Conservation (phyloP, 1,139 yeast species). For the Blastobotrys ciferrii region DNA sequence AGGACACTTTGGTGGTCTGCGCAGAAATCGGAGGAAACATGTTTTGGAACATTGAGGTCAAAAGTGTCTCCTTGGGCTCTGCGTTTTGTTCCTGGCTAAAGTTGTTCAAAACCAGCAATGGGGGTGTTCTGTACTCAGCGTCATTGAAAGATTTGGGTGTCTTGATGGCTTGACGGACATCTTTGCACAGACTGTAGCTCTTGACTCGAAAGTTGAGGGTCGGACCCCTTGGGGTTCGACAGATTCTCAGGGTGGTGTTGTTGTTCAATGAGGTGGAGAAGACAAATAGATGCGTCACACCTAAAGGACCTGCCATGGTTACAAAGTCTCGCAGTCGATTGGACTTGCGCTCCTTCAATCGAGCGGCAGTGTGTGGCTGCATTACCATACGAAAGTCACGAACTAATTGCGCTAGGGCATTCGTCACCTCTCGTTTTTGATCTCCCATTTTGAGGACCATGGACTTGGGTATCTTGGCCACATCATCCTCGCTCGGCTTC, state of each 20-base stretch:
- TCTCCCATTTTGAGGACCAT: constrained; percentile 90
- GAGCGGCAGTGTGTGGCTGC: constrained; percentile 97
- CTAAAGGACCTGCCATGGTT: constrained; percentile 96
- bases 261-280: constrained; percentile 83
- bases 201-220: constrained; percentile 78
- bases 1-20: constrained; percentile 73
- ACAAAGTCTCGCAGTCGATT: constrained; percentile 86
- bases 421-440: constrained; percentile 62
- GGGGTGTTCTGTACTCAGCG: constrained; percentile 70
- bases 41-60: constrained; percentile 90
- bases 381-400: constrained; percentile 82
- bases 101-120: constrained; percentile 87
- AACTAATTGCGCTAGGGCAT: constrained; percentile 78
- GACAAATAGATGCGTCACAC: constrained; percentile 82
- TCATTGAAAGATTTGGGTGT: constrained; percentile 50
- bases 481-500: constrained; percentile 61
- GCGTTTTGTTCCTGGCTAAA: constrained; percentile 51
- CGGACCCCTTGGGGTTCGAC: constrained; percentile 92
- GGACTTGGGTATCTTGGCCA: constrained; percentile 76
- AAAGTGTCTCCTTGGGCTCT: constrained; percentile 57
- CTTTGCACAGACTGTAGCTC: constrained; percentile 78
- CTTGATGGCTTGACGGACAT: constrained; percentile 66
- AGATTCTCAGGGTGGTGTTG: constrained; percentile 75
- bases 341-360: constrained; percentile 78
- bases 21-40: constrained; percentile 90